Percentiles rank a stretch among this genome's conserved stretches.
These are phyloP conservation scores for Pythium sukuiense DNA, from an alignment of 352 stramenopile species.

Conservation along the genomic window DNA sequence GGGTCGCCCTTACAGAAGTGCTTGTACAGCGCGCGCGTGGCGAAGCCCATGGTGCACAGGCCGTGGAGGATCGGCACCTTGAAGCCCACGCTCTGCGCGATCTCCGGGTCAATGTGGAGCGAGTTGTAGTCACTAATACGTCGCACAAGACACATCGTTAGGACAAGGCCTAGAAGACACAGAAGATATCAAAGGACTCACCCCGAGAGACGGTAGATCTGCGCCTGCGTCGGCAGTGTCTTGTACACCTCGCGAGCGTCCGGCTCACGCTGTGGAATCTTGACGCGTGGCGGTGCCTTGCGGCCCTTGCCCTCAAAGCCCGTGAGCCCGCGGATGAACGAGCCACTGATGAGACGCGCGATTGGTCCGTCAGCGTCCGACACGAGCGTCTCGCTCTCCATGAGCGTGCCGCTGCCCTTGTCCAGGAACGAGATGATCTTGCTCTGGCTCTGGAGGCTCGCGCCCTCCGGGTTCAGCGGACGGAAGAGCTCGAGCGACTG, in stretches of 20 bases:
- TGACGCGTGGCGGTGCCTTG: slow-evolving; percentile 63
- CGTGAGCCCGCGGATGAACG: slow-evolving; percentile 80
- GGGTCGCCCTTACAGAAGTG: slow-evolving; percentile 73
- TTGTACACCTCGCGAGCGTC: slow-evolving; percentile 66
- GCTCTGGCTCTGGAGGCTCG: slow-evolving; percentile 49
- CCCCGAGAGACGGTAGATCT: slow-evolving; percentile 94
- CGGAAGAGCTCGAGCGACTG: slow-evolving; percentile 82
- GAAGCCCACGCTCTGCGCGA: slow-evolving; percentile 75
- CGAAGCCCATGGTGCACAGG: slow-evolving; percentile 91
- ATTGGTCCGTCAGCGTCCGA: slow-evolving; percentile 64
- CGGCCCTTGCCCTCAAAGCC: slow-evolving; percentile 71
- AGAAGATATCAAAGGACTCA: slow-evolving; percentile 21
- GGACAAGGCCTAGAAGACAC: background rate
- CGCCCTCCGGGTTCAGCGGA: slow-evolving; percentile 62
- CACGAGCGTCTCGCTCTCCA: slow-evolving; percentile 85
- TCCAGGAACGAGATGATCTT: slow-evolving; percentile 83
- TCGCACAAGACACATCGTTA: background rate
- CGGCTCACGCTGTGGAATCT: slow-evolving; percentile 70
- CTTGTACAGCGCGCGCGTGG: slow-evolving; percentile 76
- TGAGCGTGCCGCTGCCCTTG: slow-evolving; percentile 81
- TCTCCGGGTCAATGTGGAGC: slow-evolving; percentile 91
- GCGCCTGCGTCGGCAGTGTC: slow-evolving; percentile 72
- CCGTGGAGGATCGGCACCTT: slow-evolving; percentile 92
- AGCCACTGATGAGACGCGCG: slow-evolving; percentile 73
- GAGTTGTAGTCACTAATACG: slow-evolving; percentile 90